These are phyloP conservation scores for Collybia mongolica DNA, from an alignment of 768 basidiomycete species.

Conservation along the genomic window DNA sequence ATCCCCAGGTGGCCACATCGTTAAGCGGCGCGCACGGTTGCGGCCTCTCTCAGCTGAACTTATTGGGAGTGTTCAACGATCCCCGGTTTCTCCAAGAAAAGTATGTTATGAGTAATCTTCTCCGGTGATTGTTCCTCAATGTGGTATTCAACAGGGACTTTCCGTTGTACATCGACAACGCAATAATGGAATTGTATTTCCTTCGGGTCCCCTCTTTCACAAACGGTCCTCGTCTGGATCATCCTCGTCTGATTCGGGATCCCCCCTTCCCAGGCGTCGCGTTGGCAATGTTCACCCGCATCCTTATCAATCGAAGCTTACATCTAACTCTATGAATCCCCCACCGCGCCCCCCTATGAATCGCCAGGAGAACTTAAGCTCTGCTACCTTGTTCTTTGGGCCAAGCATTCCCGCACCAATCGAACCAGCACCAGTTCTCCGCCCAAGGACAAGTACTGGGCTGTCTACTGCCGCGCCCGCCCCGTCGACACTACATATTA, in stretches of 20 bases:
- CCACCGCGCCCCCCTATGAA: slow-evolving; percentile 37
- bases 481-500: slow-evolving; percentile 25
- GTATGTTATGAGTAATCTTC: slow-evolving; percentile 21
- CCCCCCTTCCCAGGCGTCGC: slow-evolving; percentile 56
- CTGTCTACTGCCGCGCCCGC: slow-evolving; percentile 18
- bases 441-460: slow-evolving; percentile 30
- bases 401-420: slow-evolving; percentile 41
- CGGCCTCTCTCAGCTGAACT: slow-evolving; percentile 70
- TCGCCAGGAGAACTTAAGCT: slow-evolving; percentile 54
- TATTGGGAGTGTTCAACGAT: slow-evolving; percentile 45
- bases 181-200: slow-evolving; percentile 30
- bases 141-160: neutral
- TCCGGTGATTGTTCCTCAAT: neutral
- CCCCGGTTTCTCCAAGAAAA: slow-evolving; percentile 41
- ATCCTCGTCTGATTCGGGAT: slow-evolving; percentile 49
- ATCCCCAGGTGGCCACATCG: slow-evolving; percentile 76
- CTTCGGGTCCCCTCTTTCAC: slow-evolving; percentile 39
- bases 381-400: slow-evolving; percentile 71
- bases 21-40: slow-evolving; percentile 72
- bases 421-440: slow-evolving; percentile 18
- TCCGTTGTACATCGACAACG: slow-evolving; percentile 7
- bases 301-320: slow-evolving; percentile 19
- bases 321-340: slow-evolving; percentile 7
- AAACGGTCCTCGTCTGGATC: slow-evolving; percentile 32
- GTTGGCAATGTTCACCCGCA: slow-evolving; percentile 36